A percentile compares a stretch with the other conserved stretches of the same genome.
Evolutionary conservation across 2,329 filamentous ascomycete genomes (phyloP).

Genomic region (Fusarium illudens): DNA sequence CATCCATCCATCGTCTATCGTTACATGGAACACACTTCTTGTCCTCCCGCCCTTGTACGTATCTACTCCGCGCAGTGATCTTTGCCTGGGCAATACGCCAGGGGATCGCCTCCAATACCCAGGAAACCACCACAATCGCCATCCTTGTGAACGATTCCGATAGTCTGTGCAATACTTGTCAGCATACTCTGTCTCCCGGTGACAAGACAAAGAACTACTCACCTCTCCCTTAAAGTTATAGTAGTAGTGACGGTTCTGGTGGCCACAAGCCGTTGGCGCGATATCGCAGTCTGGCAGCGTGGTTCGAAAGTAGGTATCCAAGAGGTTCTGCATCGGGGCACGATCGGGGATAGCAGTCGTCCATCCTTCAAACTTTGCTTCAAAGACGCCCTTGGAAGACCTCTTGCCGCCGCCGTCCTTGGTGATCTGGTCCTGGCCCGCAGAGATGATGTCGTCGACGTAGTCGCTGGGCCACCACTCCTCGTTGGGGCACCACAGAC

Average conservation of each 20-base stretch:
- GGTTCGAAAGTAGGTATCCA: neutral
- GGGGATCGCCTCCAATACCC: neutral
- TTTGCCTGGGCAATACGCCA: neutral
- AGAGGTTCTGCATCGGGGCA: neutral
- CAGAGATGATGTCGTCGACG: constrained; percentile 5
- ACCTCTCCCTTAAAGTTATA: constrained; percentile 9
- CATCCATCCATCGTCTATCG: neutral
- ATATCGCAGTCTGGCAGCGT: neutral
- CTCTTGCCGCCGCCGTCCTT: neutral
- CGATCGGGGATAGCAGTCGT: neutral
- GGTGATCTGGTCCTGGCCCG: constrained; percentile 8
- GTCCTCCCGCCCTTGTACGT: neutral
- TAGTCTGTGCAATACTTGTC: neutral
- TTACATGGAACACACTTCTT: neutral
- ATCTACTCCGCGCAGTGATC: neutral
- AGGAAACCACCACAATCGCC: neutral
- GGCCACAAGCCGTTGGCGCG: neutral
- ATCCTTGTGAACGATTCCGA: constrained; percentile 5
- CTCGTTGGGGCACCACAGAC: neutral
- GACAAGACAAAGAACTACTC: neutral
- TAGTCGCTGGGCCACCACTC: constrained; percentile 9
- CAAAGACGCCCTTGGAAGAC: neutral
- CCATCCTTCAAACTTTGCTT: neutral
- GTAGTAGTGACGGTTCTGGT: constrained; percentile 3
- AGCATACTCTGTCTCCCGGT: neutral